Evolutionary conservation across 495 filamentous ascomycete genomes (phyloP), one percentile per base, ranked within the genome.

Genomic region (Arthonia radiata): DNA sequence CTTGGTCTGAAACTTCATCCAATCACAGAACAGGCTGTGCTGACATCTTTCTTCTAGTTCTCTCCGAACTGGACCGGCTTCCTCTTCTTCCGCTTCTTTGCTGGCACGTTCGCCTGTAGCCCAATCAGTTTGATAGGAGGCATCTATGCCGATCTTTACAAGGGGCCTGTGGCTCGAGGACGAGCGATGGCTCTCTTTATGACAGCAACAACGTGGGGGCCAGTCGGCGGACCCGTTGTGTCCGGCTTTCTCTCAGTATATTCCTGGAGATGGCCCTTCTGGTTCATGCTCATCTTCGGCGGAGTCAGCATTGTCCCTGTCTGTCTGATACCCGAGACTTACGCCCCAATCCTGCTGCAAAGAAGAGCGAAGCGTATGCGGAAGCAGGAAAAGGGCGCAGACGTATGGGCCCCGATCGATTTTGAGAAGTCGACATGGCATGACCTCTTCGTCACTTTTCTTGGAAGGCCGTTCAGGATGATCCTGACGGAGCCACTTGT

Each of bases 111-210:
- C 38, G 75, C 66, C 5, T 64, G 63, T 17, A 60, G 61, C 10
- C 71, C 75, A 1, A 70, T 80, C 27, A 61, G 68, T 3, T 58
- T 80, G 5, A 59, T 74, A 10, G 67, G 71, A 0, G 77, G 76
- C 5, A 50, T 78, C 2, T 74, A 71, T 39, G 73, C 76, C 0
- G 77, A 86, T 47, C 53, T 79, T 4, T 71, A 63, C 35, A 51
- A 52, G 13, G 55, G 68, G 36, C 57, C 67, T 0, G 40, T 57
- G 11, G 49, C 46, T 13, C 54, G 76, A 11, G 76, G 76, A 2
- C 55, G 70, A 5, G 68, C 67, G 3, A 71, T 81, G 62, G 61
- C 69, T 1, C 43, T 62, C 3, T 81, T 77, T 44, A 75, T 71
- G 61, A 63, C 58, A 17, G 68, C 71, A 45, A 50, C 46, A 2